Evolutionary conservation across 2,329 filamentous ascomycete genomes (phyloP).

Genomic region (Aspergillus piperis): DNA sequence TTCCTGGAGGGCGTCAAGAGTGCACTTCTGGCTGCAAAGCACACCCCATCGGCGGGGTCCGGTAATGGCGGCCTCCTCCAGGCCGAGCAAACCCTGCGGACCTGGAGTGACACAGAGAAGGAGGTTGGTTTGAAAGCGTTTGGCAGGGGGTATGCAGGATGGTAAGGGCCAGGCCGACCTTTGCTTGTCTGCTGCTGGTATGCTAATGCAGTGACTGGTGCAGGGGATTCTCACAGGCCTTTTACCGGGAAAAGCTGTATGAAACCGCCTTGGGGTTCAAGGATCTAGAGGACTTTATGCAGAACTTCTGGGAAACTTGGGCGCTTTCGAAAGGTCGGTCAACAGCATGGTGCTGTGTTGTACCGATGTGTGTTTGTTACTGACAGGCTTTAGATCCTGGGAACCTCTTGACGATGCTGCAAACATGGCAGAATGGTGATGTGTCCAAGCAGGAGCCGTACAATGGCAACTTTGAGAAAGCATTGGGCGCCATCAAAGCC

Average conservation of each 20-base stretch:
- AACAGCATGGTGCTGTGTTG: background rate
- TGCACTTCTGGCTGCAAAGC: constrained; percentile 60
- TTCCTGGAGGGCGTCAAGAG: constrained; percentile 67
- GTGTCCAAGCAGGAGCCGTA: constrained; percentile 69
- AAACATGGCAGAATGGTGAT: constrained; percentile 77
- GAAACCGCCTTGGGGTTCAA: constrained; percentile 65
- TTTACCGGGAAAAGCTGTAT: constrained; percentile 72
- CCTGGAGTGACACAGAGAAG: constrained; percentile 58
- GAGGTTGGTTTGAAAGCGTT: constrained; percentile 67
- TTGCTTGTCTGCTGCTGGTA: background rate
- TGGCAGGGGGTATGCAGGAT: constrained; percentile 74
- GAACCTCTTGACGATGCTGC: constrained; percentile 72
- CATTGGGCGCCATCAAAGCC: constrained; percentile 70
- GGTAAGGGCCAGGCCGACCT: constrained; percentile 36
- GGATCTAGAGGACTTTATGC: constrained; percentile 71
- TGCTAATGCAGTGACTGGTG: constrained; percentile 1
- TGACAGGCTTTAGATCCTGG: constrained; percentile 59
- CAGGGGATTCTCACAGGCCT: constrained; percentile 75
- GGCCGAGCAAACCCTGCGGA: constrained; percentile 42
- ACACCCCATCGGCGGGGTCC: constrained; percentile 54
- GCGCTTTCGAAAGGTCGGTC: constrained; percentile 62
- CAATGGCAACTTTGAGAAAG: constrained; percentile 64
- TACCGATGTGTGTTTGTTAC: background rate
- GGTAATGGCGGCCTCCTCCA: constrained; percentile 47
- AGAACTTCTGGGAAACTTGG: constrained; percentile 75